Evolutionary conservation across 495 filamentous ascomycete species (phyloP).

Genomic region (Penicillium soppii): DNA sequence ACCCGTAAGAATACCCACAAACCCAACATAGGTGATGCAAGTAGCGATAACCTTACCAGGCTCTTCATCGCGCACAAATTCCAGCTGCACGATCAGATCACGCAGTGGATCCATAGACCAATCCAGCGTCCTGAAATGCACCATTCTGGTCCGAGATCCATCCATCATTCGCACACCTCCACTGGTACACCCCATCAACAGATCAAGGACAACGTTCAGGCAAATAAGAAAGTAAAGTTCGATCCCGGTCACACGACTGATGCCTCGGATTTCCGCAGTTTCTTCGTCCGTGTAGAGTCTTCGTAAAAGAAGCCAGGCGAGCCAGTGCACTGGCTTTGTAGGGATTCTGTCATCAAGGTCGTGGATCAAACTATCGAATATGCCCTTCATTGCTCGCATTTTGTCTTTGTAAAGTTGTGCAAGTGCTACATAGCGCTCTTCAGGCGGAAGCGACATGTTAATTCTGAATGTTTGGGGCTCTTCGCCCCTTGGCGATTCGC

Average conservation of each 20-base stretch:
- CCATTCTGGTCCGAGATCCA: slow-evolving; percentile 34
- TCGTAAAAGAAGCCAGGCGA: slow-evolving; percentile 46
- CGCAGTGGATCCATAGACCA: slow-evolving; percentile 65
- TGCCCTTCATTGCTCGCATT: slow-evolving; percentile 36
- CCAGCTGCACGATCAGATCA: slow-evolving; percentile 55
- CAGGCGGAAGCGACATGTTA: slow-evolving; percentile 58
- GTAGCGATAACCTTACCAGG: slow-evolving; percentile 50
- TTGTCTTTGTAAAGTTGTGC: slow-evolving; percentile 41
- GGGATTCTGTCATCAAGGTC: slow-evolving; percentile 24
- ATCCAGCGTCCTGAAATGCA: slow-evolving; percentile 68
- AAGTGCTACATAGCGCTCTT: slow-evolving; percentile 52
- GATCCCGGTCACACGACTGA: slow-evolving; percentile 50
- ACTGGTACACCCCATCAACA: slow-evolving; percentile 66
- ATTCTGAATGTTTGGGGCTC: slow-evolving; percentile 48
- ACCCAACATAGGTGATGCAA: slow-evolving; percentile 62
- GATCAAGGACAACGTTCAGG: slow-evolving; percentile 62
- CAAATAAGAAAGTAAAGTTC: slow-evolving; percentile 59
- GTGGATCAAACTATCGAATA: slow-evolving; percentile 49
- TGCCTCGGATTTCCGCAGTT: slow-evolving; percentile 60
- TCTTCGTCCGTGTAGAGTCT: slow-evolving; percentile 56
- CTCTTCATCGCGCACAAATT: slow-evolving; percentile 45
- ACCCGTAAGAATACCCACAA: slow-evolving; percentile 61
- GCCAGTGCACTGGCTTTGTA: slow-evolving; percentile 26
- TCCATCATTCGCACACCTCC: slow-evolving; percentile 43
- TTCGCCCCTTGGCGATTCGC: slow-evolving; percentile 1